These are phyloP conservation scores for Triticum urartu DNA, from an alignment of 176 grass and related monocot species.

Conservation along the genomic window DNA sequence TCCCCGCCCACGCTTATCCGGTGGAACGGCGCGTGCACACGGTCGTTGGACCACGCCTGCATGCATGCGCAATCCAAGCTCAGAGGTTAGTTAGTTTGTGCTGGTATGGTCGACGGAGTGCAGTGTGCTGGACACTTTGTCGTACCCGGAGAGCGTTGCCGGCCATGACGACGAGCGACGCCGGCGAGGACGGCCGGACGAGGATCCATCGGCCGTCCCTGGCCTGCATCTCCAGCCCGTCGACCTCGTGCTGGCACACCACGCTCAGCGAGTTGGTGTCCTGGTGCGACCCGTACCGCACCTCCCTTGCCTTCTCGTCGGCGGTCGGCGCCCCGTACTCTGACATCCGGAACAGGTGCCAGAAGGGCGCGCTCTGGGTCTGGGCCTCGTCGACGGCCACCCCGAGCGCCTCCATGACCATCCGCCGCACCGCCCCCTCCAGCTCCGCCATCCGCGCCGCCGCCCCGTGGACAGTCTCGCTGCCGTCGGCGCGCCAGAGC, in stretches of 20 bases:
- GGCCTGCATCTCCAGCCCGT: slow-evolving; percentile 67
- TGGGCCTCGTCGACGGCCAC: slow-evolving; percentile 36
- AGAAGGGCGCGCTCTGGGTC: slow-evolving; percentile 11
- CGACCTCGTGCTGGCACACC: slow-evolving; percentile 62
- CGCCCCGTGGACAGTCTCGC: slow-evolving; percentile 16
- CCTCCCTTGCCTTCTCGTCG: slow-evolving; percentile 31
- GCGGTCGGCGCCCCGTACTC: slow-evolving; percentile 52
- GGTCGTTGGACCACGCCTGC: slow-evolving; percentile 74
- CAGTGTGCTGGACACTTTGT: no score
- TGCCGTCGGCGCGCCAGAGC: neutral
- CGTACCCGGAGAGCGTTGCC: slow-evolving; percentile 67
- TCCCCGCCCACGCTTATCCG: slow-evolving; percentile 40
- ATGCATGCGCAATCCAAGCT: neutral
- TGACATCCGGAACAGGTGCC: slow-evolving; percentile 48
- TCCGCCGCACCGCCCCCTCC: slow-evolving; percentile 51
- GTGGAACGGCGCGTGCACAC: slow-evolving; percentile 52
- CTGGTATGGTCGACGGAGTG: neutral
- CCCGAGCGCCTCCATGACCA: slow-evolving; percentile 65
- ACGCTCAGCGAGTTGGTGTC: slow-evolving; percentile 58
- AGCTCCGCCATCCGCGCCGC: slow-evolving; percentile 21
- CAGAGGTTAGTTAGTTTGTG: neutral
- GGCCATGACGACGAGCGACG: slow-evolving; percentile 63
- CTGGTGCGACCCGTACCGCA: slow-evolving; percentile 44
- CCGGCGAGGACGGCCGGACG: slow-evolving; percentile 35
- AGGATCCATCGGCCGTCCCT: slow-evolving; percentile 56